These are phyloP conservation scores for Alnus rubra DNA, from an alignment of 306 rosid species.

Conservation along the genomic window DNA sequence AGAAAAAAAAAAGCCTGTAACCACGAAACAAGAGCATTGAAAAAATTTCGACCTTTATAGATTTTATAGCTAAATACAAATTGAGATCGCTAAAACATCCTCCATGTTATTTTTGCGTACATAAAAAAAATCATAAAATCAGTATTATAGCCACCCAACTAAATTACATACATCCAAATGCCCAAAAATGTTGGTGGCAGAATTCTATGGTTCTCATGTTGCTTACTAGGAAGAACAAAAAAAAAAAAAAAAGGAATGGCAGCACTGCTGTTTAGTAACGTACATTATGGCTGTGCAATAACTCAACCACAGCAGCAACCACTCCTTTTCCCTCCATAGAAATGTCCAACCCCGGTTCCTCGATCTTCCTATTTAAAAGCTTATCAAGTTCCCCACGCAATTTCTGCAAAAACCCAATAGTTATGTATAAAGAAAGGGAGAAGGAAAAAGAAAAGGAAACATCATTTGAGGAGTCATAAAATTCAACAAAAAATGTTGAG, in stretches of 20 bases:
- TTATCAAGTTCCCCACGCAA: constrained; percentile 83
- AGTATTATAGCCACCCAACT: neutral
- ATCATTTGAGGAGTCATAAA: constrained; percentile 12
- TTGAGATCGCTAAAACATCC: neutral
- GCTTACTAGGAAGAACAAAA: neutral
- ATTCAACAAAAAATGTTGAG: constrained; percentile 17
- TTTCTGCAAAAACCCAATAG: constrained; percentile 50
- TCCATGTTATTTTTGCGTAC: neutral
- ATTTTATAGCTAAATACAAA: neutral
- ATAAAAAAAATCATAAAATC: neutral
- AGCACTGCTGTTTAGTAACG: neutral
- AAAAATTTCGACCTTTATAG: neutral
- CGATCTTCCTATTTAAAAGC: constrained; percentile 78
- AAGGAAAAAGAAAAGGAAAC: neutral
- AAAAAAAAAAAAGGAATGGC: too few species aligned
- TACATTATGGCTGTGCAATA: constrained; percentile 58
- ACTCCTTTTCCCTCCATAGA: constrained; percentile 74
- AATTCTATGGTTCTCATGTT: neutral
- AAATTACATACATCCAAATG: neutral
- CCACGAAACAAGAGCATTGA: neutral
- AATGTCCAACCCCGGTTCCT: constrained; percentile 79
- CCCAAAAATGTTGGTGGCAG: neutral
- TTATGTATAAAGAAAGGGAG: neutral
- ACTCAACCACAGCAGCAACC: constrained; percentile 81
- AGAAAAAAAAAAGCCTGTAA: neutral